A percentile compares a stretch with the other conserved stretches of the same genome.
Evolutionary conservation across 768 basidiomycete genomes (phyloP).

Genomic region (Russula dissimulans): DNA sequence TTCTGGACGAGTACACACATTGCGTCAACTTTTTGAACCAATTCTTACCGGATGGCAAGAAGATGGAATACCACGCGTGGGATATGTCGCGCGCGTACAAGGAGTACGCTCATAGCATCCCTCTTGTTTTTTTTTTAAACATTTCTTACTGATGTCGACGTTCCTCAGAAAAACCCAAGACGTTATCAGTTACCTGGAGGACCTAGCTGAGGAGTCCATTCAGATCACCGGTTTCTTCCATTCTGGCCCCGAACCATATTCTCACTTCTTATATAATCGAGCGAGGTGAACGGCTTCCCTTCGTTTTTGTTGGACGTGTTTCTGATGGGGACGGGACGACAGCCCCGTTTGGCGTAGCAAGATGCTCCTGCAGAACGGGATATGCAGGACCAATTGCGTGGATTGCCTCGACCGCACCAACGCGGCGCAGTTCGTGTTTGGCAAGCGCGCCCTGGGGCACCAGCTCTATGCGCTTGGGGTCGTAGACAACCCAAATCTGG

Average conservation of each 20-base stretch:
- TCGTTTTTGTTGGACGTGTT: background rate
- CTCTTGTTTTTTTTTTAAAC: background rate
- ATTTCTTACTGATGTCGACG: background rate
- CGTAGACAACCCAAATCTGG: slow-evolving; percentile 73
- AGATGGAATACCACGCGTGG: slow-evolving; percentile 90
- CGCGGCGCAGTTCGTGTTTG: slow-evolving; percentile 94
- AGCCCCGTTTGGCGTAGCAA: slow-evolving; percentile 44
- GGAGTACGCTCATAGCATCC: slow-evolving; percentile 46
- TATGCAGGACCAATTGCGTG: slow-evolving; percentile 92
- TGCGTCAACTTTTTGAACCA: slow-evolving; percentile 93
- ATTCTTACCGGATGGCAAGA: slow-evolving; percentile 76
- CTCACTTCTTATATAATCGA: slow-evolving; percentile 47
- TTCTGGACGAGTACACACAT: slow-evolving; percentile 84
- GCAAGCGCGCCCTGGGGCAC: slow-evolving; percentile 88
- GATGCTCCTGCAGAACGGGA: slow-evolving; percentile 82
- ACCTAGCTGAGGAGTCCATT: slow-evolving; percentile 89
- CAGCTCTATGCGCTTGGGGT: slow-evolving; percentile 93
- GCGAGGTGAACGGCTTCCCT: slow-evolving; percentile 27
- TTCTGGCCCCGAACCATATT: slow-evolving; percentile 79
- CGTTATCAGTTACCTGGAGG: slow-evolving; percentile 90
- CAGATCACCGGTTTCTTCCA: slow-evolving; percentile 93
- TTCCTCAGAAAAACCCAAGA: slow-evolving; percentile 78
- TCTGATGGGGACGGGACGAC: background rate
- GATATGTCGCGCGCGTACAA: slow-evolving; percentile 95
- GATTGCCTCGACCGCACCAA: slow-evolving; percentile 97